A percentile compares a stretch with the other conserved stretches of the same genome.
Evolutionary conservation across 2,329 filamentous ascomycete species (phyloP).

Genomic region (Penicillium sp.): DNA sequence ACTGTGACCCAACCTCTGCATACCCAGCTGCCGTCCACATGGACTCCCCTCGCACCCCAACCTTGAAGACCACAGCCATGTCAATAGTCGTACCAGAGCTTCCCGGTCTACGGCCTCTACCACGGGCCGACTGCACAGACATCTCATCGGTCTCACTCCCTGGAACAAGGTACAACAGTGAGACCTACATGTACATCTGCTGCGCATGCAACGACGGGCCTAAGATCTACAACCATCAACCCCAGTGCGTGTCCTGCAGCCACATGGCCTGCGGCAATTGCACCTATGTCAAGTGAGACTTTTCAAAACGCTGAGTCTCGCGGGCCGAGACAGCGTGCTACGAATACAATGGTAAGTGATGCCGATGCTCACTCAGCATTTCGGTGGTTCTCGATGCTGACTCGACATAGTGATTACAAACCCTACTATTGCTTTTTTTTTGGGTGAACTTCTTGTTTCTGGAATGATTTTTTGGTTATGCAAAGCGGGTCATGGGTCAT

Average conservation of each 20-base stretch:
- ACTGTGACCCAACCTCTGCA: constrained; percentile 14
- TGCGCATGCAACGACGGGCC: constrained; percentile 41
- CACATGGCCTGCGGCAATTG: constrained; percentile 34
- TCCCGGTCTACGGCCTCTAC: constrained; percentile 14
- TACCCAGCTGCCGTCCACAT: constrained; percentile 18
- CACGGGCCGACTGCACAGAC: neutral
- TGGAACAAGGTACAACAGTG: constrained; percentile 7
- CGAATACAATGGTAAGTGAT: constrained; percentile 13
- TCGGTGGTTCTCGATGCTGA: constrained; percentile 6
- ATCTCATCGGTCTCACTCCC: neutral
- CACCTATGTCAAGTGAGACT: constrained; percentile 29
- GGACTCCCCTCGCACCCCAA: neutral
- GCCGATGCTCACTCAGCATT: constrained; percentile 5
- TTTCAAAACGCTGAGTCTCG: neutral
- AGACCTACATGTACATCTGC: constrained; percentile 37
- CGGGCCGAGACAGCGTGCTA: constrained; percentile 5
- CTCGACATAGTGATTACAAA: constrained; percentile 12
- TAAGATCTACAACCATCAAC: constrained; percentile 36
- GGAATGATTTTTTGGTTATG: neutral
- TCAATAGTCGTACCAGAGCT: constrained; percentile 13
- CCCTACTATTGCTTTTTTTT: constrained; percentile 8
- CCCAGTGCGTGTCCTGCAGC: constrained; percentile 33
- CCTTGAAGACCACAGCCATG: constrained; percentile 9
- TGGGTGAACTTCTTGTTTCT: neutral
- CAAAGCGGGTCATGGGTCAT: constrained; percentile 6